Percentiles rank a stretch among this genome's conserved stretches.
Evolutionary conservation across 1,139 yeast genomes (phyloP).

Genomic region (Suhomyces terraborum): DNA sequence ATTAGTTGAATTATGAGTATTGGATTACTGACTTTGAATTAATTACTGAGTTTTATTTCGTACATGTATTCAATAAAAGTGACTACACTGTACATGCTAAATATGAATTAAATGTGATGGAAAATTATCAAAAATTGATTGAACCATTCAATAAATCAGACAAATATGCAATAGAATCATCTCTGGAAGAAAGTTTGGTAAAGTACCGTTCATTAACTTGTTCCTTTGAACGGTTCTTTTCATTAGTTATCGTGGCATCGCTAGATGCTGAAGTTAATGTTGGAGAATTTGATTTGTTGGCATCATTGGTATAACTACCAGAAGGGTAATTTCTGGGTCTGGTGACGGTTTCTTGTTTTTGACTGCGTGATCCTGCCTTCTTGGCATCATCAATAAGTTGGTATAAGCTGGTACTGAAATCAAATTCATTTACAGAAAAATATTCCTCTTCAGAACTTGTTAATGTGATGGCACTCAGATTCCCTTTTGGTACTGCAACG

Average conservation of each 20-base stretch:
- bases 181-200: conserved; percentile 6
- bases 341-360: not conserved
- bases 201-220: conserved; percentile 58
- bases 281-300: conserved; percentile 4
- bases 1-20: too few relatives aligned
- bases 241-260: conserved; percentile 37
- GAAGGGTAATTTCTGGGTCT: not conserved
- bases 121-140: conserved; percentile 14
- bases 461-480: conserved; percentile 13
- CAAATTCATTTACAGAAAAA: conserved; percentile 35
- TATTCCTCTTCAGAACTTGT: conserved; percentile 38
- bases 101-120: not conserved
- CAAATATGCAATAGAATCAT: conserved; percentile 37
- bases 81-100: not conserved
- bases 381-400: conserved; percentile 12
- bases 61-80: not conserved
- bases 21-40: too few relatives aligned
- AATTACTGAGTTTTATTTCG: too few relatives aligned
- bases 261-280: conserved; percentile 30
- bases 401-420: conserved; percentile 13
- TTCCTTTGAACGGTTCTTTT: conserved; percentile 8
- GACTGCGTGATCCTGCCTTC: conserved; percentile 4
- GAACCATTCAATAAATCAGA: conserved; percentile 37
- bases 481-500: conserved; percentile 2
- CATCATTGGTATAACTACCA: conserved; percentile 1